Evolutionary conservation across 2,329 filamentous ascomycete species (phyloP).

Genomic region (Epicoccum nigrum): DNA sequence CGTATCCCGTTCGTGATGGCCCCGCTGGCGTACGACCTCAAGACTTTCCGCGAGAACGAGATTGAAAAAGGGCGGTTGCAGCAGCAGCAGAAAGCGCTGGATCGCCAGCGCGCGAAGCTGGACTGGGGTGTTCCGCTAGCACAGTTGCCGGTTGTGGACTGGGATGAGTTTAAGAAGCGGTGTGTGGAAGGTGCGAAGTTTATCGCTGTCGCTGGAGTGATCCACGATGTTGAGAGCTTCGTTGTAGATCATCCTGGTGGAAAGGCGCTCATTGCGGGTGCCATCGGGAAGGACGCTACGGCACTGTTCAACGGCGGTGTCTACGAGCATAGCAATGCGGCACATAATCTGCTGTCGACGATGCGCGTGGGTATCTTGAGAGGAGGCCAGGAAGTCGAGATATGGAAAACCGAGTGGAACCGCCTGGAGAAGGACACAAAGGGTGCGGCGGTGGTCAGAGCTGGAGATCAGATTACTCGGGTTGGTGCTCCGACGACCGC

Average conservation of each 20-base stretch:
- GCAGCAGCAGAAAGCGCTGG: slow-evolving; percentile 49
- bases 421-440: slow-evolving; percentile 74
- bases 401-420: slow-evolving; percentile 42
- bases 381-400: slow-evolving; percentile 49
- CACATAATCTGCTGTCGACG: slow-evolving; percentile 48
- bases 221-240: slow-evolving; percentile 48
- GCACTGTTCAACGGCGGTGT: slow-evolving; percentile 50
- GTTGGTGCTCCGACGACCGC: slow-evolving; percentile 75
- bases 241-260: slow-evolving; percentile 48
- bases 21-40: slow-evolving; percentile 45
- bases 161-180: slow-evolving; percentile 45
- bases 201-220: slow-evolving; percentile 46
- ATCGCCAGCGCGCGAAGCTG: slow-evolving; percentile 42
- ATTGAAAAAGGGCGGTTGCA: slow-evolving; percentile 51
- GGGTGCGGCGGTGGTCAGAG: slow-evolving; percentile 78
- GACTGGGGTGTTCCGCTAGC: slow-evolving; percentile 49
- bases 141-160: slow-evolving; percentile 47
- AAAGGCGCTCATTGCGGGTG: slow-evolving; percentile 43
- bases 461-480: slow-evolving; percentile 81
- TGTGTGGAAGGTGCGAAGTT: slow-evolving; percentile 39
- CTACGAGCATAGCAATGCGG: slow-evolving; percentile 49
- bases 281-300: slow-evolving; percentile 49
- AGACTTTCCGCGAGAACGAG: slow-evolving; percentile 49
- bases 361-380: slow-evolving; percentile 49
- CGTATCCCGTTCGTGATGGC: slow-evolving; percentile 30